Base-by-base conservation (phyloP, 495 filamentous ascomycete species). In the Penicillium samsonianum region DNA sequence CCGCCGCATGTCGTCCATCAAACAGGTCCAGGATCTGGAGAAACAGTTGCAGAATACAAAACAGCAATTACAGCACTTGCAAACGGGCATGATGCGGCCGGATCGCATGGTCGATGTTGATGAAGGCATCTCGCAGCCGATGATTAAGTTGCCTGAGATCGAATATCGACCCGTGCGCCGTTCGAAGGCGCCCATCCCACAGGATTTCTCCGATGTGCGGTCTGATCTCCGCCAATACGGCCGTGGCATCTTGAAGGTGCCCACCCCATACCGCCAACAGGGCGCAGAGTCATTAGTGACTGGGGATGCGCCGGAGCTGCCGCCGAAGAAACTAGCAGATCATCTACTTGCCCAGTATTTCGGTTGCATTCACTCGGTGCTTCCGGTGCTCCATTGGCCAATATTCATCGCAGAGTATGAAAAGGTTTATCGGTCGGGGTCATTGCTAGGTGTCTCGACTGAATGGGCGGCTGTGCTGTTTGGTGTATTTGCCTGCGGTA, bases 1-100 rank as follows among this genome's bases (percentile, higher is more conserved):
- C 73, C 85, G 95, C 46, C 85, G 94, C 60, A 98, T 98, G 94
- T 97, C 94, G 45, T 96, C 92, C 14, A 97, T 98, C 71, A 98
- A 98, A 85, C 94, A 97, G 78, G 91, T 97, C 3, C 94, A 98
- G 73, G 94, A 98, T 72, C 78, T 98, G 23, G 92, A 98, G 71
- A 95, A 90, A 73, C 93, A 96, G 71, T 83, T 98, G 52, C 78
- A 85, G 25, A 80, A 82, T 38, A 81, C 90, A 35, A 87, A 83
- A 61, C 82, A 88, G 44, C 87, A 94, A 72, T 85, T 93, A 56
- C 78, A 77, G 55, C 88, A 86, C 51, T 73, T 92, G 17, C 83
- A 86, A 45, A 84, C 88, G 23, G 71, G 65, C 16, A 68, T 68
- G 60, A 40, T 73, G 17, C 69, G 71, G 31, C 62, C 73, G 11